Evolutionary conservation across 2,329 filamentous ascomycete species (phyloP), one percentile per base, ranked within the genome.

Genomic region (Sporothrix globosa): DNA sequence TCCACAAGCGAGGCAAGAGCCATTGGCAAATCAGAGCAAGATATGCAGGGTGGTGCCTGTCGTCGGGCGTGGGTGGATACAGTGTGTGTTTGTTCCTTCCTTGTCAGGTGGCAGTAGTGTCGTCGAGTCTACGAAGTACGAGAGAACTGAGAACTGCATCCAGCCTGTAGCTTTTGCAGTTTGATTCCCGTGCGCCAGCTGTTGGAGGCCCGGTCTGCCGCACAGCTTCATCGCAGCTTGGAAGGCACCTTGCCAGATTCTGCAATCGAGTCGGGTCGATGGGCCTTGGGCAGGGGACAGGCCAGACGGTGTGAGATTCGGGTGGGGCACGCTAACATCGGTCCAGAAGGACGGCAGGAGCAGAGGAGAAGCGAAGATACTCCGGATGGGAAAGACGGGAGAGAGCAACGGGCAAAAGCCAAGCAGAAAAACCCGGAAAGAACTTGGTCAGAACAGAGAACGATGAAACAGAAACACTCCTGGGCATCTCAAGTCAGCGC

Each of bases 1-100:
- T 11, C 24, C 46, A 48, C n/a, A 24, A 44, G n/a, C 58, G 39
- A 61, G 39, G 58, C 39, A 63, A 60, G 41, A 56, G 50, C 68
- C 60, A 66, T 61, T 68, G 65, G 58, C 68, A 69, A 69, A 63
- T 69, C 68, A 63, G 50, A 52, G 34, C 66, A 54, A n/a, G 39
- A 6, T 19, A 17, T 39, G 30, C 52, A 46, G n/a, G 44, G 68
- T 54, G 56, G 67, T 50, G 54, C 27, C 44, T 34, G 44, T 13
- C 50, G 50, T 50, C 52, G 46, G 50, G 41, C 24, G 50, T 54
- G 17, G 53, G 67, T 48, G 67, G 41, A 13, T 53, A 27, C 41
- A 27, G 39, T 21, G n/a, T 13, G 27, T 19, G 19, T 9, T 68
- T 41, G 30, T 52, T 58, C 46, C 27, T 58, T 39, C 46, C 46